A percentile compares a stretch with the other conserved stretches of the same genome.
phyloP scores from a whole-genome alignment of 164 flowering plant species.

The Nymphaea colorata region DNA sequence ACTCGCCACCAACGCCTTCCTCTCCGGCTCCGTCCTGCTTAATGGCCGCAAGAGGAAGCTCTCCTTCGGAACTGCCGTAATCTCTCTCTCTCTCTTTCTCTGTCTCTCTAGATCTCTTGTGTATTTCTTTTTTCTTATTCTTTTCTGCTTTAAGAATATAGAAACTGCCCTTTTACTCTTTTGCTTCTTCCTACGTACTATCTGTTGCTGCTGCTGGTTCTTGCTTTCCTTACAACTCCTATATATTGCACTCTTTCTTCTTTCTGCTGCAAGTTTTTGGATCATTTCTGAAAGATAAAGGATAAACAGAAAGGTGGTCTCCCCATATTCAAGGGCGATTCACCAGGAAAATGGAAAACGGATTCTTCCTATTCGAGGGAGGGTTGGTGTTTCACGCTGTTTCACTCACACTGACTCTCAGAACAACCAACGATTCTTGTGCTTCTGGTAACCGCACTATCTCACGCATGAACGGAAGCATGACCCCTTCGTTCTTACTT shows the following conservation, averaged over 20 bases:
- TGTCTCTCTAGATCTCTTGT: neutral
- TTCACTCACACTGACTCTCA: no score
- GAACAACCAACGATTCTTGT: no score
- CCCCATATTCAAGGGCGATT: no score
- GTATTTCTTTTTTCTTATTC: neutral
- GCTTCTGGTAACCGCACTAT: neutral
- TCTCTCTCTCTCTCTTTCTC: constrained; percentile 8
- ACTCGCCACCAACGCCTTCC: constrained; percentile 79
- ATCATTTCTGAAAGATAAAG: no score
- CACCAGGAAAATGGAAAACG: neutral
- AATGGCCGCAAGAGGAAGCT: constrained; percentile 81
- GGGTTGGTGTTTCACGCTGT: no score
- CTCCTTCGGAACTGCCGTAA: constrained; percentile 84
- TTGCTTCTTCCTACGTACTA: neutral
- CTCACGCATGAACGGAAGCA: neutral
- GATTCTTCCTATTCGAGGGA: neutral
- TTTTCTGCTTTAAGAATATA: no score
- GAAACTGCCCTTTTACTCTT: neutral
- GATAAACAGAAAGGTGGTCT: no score
- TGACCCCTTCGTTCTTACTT: no score
- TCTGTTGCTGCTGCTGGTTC: neutral
- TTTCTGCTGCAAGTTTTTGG: no score
- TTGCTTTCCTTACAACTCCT: neutral
- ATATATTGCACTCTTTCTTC: no score
- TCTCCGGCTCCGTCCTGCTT: constrained; percentile 65